Percentiles rank a stretch among this genome's conserved stretches.
phyloP scores from a whole-genome alignment of 2,329 filamentous ascomycete species.

The Arthrinium puccinioides region DNA sequence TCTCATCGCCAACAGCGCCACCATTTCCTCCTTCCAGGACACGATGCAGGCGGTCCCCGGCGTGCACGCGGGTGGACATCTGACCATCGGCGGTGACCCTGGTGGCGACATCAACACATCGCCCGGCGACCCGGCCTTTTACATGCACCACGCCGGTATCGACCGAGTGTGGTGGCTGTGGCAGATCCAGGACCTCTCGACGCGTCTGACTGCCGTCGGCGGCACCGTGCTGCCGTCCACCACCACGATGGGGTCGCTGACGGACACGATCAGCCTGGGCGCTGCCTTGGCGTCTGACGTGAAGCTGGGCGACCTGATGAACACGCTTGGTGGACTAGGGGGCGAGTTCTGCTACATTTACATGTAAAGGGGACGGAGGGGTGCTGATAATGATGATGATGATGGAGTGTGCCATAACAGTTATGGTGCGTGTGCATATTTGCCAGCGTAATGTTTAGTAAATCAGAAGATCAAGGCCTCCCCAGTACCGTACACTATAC shows the following conservation, averaged over 20 bases:
- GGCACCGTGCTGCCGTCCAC: slow-evolving; percentile 16
- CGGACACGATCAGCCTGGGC: slow-evolving; percentile 13
- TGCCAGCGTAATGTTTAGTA: too few species aligned
- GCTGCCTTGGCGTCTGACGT: slow-evolving; percentile 11
- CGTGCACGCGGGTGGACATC: slow-evolving; percentile 19
- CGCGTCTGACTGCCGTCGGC: slow-evolving; percentile 8
- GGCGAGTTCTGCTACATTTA: slow-evolving; percentile 22
- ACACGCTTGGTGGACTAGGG: slow-evolving; percentile 14
- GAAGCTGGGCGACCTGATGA: slow-evolving; percentile 17
- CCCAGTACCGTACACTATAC: too few species aligned
- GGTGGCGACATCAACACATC: slow-evolving; percentile 11
- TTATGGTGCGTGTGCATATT: too few species aligned
- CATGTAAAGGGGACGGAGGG: slow-evolving; percentile 1
- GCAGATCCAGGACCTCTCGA: slow-evolving; percentile 11
- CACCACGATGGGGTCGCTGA: slow-evolving; percentile 12
- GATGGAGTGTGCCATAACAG: too few species aligned
- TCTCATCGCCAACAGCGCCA: slow-evolving; percentile 9
- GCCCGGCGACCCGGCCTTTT: slow-evolving; percentile 14
- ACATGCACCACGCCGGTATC: slow-evolving; percentile 14
- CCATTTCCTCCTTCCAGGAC: slow-evolving; percentile 26
- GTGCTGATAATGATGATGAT: too few species aligned
- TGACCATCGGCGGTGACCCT: slow-evolving; percentile 21
- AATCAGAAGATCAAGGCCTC: too few species aligned
- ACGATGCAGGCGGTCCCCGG: slow-evolving; percentile 26
- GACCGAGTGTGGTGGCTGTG: slow-evolving; percentile 14